Conservation (phyloP, 139 green algal genomes). For the Diplosphaera chodatii region DNA sequence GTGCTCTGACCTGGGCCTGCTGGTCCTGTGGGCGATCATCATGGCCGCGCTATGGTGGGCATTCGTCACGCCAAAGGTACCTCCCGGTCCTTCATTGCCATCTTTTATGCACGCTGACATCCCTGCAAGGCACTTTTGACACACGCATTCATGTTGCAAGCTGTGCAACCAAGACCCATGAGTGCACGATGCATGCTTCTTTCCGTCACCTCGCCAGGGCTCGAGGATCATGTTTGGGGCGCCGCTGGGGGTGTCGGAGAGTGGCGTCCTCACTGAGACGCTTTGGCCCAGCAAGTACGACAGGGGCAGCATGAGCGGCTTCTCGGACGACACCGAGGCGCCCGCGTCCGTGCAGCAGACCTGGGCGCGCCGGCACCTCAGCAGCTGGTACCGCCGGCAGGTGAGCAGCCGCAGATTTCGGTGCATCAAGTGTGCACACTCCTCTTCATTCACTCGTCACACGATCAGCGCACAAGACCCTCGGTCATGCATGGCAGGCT, state of each 20-base stretch:
- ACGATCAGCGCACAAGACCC: too few relatives aligned
- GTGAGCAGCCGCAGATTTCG: too few relatives aligned
- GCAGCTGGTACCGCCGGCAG: neutral
- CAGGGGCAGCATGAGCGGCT: neutral
- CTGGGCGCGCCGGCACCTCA: neutral
- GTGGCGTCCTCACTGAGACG: conserved; percentile 8
- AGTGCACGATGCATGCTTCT: too few relatives aligned
- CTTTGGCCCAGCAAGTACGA: conserved; percentile 9
- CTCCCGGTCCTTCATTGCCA: too few relatives aligned
- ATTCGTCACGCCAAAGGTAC: neutral
- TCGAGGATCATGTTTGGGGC: neutral
- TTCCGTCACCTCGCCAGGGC: neutral
- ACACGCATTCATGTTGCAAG: too few relatives aligned
- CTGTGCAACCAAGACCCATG: too few relatives aligned
- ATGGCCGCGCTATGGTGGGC: neutral
- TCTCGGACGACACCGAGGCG: neutral
- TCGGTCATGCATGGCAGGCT: too few relatives aligned
- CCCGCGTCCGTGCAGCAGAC: neutral
- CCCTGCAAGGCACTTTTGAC: too few relatives aligned
- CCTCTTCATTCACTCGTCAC: too few relatives aligned
- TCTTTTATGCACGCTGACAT: too few relatives aligned
- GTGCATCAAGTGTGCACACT: too few relatives aligned
- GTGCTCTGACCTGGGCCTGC: conserved; percentile 55
- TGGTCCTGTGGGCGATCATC: conserved; percentile 23
- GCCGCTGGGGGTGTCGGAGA: conserved; percentile 1